phyloP scores from a whole-genome alignment of 2,329 filamentous ascomycete species.

The Orbilia blumenaviensis region DNA sequence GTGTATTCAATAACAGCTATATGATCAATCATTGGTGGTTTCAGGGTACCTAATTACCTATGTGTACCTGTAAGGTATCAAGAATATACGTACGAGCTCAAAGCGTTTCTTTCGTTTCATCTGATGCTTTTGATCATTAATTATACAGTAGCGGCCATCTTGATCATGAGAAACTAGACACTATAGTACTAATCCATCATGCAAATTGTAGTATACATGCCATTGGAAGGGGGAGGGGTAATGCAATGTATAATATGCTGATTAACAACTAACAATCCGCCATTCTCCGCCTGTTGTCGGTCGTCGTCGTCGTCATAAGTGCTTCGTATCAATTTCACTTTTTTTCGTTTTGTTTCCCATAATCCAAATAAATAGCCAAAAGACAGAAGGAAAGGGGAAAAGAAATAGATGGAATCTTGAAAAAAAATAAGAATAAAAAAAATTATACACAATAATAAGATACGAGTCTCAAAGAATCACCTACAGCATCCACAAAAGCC shows the following conservation, averaged over 20 bases:
- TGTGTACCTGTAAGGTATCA: too few species aligned
- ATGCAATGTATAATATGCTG: constrained; percentile 4
- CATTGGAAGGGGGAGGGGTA: too few species aligned
- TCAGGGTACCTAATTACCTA: too few species aligned
- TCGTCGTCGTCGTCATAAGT: not conserved
- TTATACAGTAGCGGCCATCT: not conserved
- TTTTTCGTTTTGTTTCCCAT: not conserved
- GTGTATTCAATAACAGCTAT: too few species aligned
- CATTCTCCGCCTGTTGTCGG: too few species aligned
- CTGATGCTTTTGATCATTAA: not conserved
- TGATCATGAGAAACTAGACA: not conserved
- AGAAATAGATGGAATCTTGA: not conserved
- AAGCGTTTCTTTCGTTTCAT: not conserved
- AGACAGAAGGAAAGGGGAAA: not conserved
- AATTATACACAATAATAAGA: constrained; percentile 24
- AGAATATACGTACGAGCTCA: too few species aligned
- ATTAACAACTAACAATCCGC: not conserved
- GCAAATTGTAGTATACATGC: not conserved
- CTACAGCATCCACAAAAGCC: not conserved
- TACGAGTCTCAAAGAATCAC: not conserved
- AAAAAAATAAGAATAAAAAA: not conserved
- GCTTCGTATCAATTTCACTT: not conserved
- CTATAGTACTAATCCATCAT: not conserved
- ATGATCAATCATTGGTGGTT: too few species aligned
- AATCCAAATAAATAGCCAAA: not conserved